Conservation (phyloP, 2,329 filamentous ascomycete genomes). For the Cordyceps tenuipes region DNA sequence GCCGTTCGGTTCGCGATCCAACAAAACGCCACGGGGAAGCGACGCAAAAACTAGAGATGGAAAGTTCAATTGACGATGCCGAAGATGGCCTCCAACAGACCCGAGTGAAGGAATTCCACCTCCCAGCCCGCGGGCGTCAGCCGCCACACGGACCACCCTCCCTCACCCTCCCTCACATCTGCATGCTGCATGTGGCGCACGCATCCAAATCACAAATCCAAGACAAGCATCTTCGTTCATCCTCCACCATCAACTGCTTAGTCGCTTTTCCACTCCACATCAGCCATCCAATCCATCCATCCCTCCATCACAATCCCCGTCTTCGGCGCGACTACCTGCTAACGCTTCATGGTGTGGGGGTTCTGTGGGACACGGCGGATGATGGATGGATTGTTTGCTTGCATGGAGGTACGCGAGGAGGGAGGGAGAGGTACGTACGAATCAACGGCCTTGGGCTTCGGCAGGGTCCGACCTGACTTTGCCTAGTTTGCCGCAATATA, state of each 20-base stretch:
- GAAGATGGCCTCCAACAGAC: not conserved
- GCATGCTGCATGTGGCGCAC: not conserved
- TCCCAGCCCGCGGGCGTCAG: not conserved
- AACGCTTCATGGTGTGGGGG: not conserved
- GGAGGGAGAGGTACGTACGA: not conserved
- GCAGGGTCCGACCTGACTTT: not conserved
- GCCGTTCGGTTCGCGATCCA: not conserved
- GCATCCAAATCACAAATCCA: not conserved
- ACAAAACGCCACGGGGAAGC: not conserved
- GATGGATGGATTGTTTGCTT: not conserved
- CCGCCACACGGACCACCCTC: not conserved
- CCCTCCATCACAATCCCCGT: not conserved
- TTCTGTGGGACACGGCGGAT: not conserved
- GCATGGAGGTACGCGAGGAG: not conserved
- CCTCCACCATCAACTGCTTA: not conserved
- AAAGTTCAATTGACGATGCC: not conserved
- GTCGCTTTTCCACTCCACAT: constrained; percentile 2
- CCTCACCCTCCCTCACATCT: not conserved
- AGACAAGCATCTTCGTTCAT: not conserved
- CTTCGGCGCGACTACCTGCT: not conserved
- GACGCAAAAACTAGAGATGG: not conserved
- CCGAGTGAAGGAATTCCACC: not conserved
- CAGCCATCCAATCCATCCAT: not conserved
- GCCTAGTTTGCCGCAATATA: constrained; percentile 6
- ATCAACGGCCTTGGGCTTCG: not conserved